These are phyloP conservation scores for Circinella minor DNA, from an alignment of 371 early-diverging fungal genomes.

Conservation along the genomic window DNA sequence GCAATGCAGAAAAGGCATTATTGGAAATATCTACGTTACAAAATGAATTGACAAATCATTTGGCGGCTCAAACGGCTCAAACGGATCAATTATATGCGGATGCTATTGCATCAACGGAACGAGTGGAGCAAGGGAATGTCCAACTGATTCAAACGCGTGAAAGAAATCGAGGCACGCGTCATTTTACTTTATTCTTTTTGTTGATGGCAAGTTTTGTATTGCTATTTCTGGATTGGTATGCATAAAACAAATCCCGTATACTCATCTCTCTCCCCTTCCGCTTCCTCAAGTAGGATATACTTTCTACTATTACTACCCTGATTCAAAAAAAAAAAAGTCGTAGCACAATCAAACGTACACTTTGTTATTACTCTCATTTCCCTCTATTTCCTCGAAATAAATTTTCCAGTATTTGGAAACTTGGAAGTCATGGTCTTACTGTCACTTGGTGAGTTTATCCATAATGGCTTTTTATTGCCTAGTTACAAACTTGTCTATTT, in stretches of 20 bases:
- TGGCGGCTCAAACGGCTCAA: constrained; percentile 69
- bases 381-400: too few relatives aligned
- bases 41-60: constrained; percentile 63
- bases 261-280: too few relatives aligned
- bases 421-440: too few relatives aligned
- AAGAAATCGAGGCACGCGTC: constrained; percentile 61
- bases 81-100: constrained; percentile 73
- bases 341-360: too few relatives aligned
- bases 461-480: too few relatives aligned
- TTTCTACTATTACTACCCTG: too few relatives aligned
- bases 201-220: constrained; percentile 67
- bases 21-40: constrained; percentile 73
- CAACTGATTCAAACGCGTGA: constrained; percentile 59
- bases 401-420: too few relatives aligned
- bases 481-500: too few relatives aligned
- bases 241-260: constrained; percentile 28
- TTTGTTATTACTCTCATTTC: too few relatives aligned
- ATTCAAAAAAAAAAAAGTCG: too few relatives aligned
- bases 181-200: constrained; percentile 67
- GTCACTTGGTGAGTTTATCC: too few relatives aligned
- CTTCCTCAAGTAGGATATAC: too few relatives aligned
- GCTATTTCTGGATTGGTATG: constrained; percentile 78
- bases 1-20: constrained; percentile 68
- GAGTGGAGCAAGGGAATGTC: constrained; percentile 63
- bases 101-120: constrained; percentile 63